Conservation (phyloP, 2,329 filamentous ascomycete genomes). For the Beauveria scarabaeidicola region DNA sequence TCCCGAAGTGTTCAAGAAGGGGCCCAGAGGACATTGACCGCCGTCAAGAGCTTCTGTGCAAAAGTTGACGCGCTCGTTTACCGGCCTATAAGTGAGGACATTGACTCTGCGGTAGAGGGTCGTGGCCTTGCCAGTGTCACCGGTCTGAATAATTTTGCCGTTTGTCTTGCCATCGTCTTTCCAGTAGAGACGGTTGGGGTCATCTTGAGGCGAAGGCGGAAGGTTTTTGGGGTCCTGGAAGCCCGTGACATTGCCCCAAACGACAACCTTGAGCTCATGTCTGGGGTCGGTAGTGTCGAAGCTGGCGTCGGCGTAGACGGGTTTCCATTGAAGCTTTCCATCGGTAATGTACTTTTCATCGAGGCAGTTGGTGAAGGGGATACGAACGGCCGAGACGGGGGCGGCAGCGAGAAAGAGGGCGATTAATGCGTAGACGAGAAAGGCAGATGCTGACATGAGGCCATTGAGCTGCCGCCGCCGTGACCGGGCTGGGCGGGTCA, state of each 20-base stretch:
- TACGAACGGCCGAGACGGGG: conserved; percentile 51
- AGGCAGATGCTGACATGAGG: background rate
- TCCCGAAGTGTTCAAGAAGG: conserved; percentile 50
- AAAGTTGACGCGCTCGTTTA: conserved; percentile 48
- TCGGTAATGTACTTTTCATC: conserved; percentile 47
- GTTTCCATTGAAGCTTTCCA: conserved; percentile 67
- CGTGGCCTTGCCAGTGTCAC: conserved; percentile 42
- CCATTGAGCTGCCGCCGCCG: background rate
- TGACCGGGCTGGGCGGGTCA: background rate
- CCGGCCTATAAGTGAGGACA: conserved; percentile 71
- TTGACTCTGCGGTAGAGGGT: conserved; percentile 66
- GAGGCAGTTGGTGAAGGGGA: conserved; percentile 83
- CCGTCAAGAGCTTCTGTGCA: conserved; percentile 54
- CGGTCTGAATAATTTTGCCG: conserved; percentile 68
- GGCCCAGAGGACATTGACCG: conserved; percentile 64
- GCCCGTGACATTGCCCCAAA: conserved; percentile 89
- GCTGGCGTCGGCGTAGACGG: conserved; percentile 62
- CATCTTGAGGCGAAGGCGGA: conserved; percentile 42
- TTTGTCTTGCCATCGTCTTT: conserved; percentile 46
- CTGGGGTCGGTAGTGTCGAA: conserved; percentile 56
- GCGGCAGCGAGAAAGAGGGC: conserved; percentile 27
- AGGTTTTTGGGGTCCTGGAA: conserved; percentile 48
- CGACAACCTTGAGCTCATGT: conserved; percentile 64
- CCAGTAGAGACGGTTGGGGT: conserved; percentile 45
- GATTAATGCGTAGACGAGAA: conserved; percentile 24